phyloP scores from a whole-genome alignment of 352 stramenopile genomes.

The Halophytophthora batemanensis region DNA sequence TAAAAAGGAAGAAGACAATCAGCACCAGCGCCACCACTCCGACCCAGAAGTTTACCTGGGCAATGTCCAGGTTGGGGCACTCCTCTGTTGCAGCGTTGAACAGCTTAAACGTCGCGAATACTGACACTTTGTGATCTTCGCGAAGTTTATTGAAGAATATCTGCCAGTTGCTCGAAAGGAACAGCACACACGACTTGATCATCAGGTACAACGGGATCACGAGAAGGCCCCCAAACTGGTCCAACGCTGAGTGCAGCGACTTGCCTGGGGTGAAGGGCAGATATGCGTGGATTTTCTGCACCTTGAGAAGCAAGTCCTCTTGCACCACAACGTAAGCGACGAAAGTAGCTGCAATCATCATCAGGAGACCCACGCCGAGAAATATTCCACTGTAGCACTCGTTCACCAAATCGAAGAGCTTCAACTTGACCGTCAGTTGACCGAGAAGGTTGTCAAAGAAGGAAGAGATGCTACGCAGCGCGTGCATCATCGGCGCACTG shows the following conservation, averaged over 20 bases:
- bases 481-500: constrained; percentile 22
- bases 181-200: constrained; percentile 63
- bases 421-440: constrained; percentile 29
- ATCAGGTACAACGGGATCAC: constrained; percentile 50
- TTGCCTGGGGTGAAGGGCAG: constrained; percentile 39
- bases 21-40: constrained; percentile 35
- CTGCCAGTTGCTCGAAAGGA: constrained; percentile 41
- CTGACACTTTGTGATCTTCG: constrained; percentile 5
- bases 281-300: constrained; percentile 51
- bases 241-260: constrained; percentile 21
- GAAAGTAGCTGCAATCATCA: constrained; percentile 40
- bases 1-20: constrained; percentile 45
- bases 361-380: constrained; percentile 22
- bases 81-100: constrained; percentile 1
- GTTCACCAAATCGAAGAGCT: constrained; percentile 23
- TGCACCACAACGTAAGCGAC: constrained; percentile 58
- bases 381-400: constrained; percentile 44
- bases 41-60: constrained; percentile 36
- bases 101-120: constrained; percentile 22
- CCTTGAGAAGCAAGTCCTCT: constrained; percentile 51
- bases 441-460: constrained; percentile 38
- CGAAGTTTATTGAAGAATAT: constrained; percentile 26
- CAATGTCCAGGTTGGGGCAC: constrained; percentile 21
- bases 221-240: constrained; percentile 46
- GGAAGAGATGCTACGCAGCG: constrained; percentile 22